Percentiles rank a stretch among this genome's conserved stretches.
Conservation (phyloP, 139 green algal species). For the Mesostigma viride region DNA sequence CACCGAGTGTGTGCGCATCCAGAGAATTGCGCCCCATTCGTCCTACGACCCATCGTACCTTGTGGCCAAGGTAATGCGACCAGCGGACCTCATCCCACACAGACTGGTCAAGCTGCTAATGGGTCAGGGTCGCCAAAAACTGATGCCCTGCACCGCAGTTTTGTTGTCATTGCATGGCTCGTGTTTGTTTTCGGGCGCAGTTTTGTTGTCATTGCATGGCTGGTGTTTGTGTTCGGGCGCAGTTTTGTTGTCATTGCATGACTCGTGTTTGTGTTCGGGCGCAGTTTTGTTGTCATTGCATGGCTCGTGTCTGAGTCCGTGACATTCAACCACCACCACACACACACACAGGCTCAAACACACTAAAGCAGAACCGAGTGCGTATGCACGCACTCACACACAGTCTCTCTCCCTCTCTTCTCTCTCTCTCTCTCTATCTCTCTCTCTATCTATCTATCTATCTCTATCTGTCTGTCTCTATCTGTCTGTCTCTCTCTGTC, state of each 20-base stretch:
- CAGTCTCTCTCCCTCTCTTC: background rate
- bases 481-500: background rate
- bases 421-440: too few species aligned
- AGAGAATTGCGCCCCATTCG: constrained; percentile 61
- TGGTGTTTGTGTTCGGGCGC: too few species aligned
- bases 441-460: too few species aligned
- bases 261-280: too few species aligned
- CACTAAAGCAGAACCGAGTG: background rate
- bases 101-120: background rate
- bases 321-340: background rate
- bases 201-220: too few species aligned
- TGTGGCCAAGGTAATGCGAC: constrained; percentile 18
- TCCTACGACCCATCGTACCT: constrained; percentile 46
- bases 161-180: background rate
- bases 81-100: background rate
- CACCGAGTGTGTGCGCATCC: constrained; percentile 48
- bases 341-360: constrained; percentile 1
- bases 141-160: too few species aligned
- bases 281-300: too few species aligned
- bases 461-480: too few species aligned
- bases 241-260: background rate
- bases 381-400: background rate
- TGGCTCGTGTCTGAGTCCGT: too few species aligned
- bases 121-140: too few species aligned
- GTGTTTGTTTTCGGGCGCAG: too few species aligned